Conservation (phyloP, 306 rosid species). For the Quercus cerris region DNA sequence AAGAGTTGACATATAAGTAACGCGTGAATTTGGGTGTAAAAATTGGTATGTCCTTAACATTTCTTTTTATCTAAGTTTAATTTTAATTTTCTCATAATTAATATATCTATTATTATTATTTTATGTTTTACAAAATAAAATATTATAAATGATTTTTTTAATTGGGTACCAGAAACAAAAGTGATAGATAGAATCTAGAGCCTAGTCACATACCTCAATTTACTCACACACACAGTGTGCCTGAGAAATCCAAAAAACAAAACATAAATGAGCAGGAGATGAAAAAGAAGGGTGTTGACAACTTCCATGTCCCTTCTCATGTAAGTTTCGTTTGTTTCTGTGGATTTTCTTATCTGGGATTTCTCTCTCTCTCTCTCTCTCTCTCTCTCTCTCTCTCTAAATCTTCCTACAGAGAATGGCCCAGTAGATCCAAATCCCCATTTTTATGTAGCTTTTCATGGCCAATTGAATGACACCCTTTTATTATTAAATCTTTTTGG, state of each 20-base stretch:
- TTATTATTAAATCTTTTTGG: too few relatives aligned
- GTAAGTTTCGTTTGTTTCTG: conserved; percentile 49
- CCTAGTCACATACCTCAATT: conserved; percentile 21
- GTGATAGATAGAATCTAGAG: conserved; percentile 55
- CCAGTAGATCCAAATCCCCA: conserved; percentile 66
- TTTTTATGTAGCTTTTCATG: conserved; percentile 37
- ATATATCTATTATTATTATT: too few relatives aligned
- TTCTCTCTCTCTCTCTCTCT: conserved; percentile 9
- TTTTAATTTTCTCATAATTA: too few relatives aligned
- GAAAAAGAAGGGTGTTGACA: conserved; percentile 37
- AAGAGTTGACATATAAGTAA: too few relatives aligned
- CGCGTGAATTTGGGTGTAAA: too few relatives aligned
- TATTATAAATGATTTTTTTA: too few relatives aligned
- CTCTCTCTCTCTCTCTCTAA: conserved; percentile 37
- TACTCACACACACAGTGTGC: not conserved
- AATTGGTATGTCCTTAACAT: too few relatives aligned
- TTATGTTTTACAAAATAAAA: too few relatives aligned
- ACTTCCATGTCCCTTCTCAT: conserved; percentile 56
- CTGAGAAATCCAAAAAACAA: conserved; percentile 12
- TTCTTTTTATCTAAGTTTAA: too few relatives aligned
- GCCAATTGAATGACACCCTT: not conserved
- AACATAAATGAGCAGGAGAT: conserved; percentile 28
- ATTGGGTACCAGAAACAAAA: conserved; percentile 3
- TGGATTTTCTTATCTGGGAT: conserved; percentile 38
- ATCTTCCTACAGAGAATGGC: conserved; percentile 65